Evolutionary conservation across 2,329 filamentous ascomycete species (phyloP), one percentile per base, ranked within the genome.

Genomic region (Talaromyces sp.): DNA sequence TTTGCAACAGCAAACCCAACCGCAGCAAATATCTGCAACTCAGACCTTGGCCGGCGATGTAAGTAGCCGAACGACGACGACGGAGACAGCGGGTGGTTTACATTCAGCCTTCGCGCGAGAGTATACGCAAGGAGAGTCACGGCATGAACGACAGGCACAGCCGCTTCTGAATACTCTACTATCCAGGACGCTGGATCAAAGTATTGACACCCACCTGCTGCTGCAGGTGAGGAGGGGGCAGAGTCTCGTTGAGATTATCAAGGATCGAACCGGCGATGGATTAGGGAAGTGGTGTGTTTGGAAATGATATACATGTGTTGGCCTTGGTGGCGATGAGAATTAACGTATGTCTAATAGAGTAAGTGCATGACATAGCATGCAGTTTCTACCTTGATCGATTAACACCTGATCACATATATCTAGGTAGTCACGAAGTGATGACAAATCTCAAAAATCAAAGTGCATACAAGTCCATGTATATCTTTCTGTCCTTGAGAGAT

Each of bases 201-300:
- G 77, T 0, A 74, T 78, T 47, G 78, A 80, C 70, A 71, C 69
- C 1, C 78, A 80, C 70, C 61, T 80, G 1, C 66, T 80, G 16
- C 78, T 27, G 77, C 77, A 19, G 22, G n/a, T 35, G 68, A 67
- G 48, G 68, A 71, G 19, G 69, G 70, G 56, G 63, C 45, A 60
- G 37, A n/a, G 22, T 41, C 31, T 78, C 16, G 69, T 78, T 1
- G 78, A 80, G 67, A 72, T 79, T 6, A 72, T 78, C 43, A 80
- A 80, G 67, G 77, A 79, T 65, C 72, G 78, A 6, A 68, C 71
- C 4, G 78, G 77, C 0, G 66, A 69, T 60, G 70, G 71, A 31
- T 37, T 76, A 19, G 78, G 78, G 13, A 76, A 72, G 67, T 79
- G 77, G 77, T 74, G 74, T 63, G 66, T 72, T 64, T 76, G 74